Evolutionary conservation across 169 alveolate genomes (phyloP).

Genomic region (Ichthyophthirius multifiliis): DNA sequence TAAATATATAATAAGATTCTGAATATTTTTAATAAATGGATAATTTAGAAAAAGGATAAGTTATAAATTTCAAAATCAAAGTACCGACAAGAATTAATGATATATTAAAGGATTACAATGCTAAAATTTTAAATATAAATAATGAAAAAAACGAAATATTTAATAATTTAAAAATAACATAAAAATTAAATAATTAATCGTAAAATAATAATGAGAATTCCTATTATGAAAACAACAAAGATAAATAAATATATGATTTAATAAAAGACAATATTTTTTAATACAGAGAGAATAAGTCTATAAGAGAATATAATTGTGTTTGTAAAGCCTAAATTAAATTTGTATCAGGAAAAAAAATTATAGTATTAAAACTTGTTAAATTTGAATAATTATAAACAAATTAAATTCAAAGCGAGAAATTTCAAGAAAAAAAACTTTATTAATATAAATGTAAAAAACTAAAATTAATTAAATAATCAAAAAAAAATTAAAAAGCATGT

Average conservation of each 20-base stretch:
- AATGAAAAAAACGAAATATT: too few species aligned
- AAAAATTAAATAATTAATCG: background rate
- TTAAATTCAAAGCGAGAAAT: background rate
- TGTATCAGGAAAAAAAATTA: background rate
- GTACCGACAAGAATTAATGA: background rate
- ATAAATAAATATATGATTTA: background rate
- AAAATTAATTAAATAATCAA: too few species aligned
- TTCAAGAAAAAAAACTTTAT: background rate
- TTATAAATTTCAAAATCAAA: background rate
- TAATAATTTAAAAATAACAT: background rate
- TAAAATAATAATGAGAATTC: background rate
- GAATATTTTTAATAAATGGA: background rate
- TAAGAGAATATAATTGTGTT: background rate
- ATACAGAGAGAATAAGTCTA: background rate
- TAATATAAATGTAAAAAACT: background rate
- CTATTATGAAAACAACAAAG: background rate
- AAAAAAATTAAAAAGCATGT: background rate
- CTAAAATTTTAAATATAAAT: too few species aligned
- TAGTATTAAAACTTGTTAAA: background rate
- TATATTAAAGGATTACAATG: background rate
- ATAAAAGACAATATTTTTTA: background rate
- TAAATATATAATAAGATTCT: background rate
- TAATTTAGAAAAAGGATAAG: background rate
- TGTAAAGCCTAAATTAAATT: background rate
- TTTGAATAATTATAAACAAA: background rate